Conservation (phyloP, 768 basidiomycete genomes). For the Heimioporus sp. region DNA sequence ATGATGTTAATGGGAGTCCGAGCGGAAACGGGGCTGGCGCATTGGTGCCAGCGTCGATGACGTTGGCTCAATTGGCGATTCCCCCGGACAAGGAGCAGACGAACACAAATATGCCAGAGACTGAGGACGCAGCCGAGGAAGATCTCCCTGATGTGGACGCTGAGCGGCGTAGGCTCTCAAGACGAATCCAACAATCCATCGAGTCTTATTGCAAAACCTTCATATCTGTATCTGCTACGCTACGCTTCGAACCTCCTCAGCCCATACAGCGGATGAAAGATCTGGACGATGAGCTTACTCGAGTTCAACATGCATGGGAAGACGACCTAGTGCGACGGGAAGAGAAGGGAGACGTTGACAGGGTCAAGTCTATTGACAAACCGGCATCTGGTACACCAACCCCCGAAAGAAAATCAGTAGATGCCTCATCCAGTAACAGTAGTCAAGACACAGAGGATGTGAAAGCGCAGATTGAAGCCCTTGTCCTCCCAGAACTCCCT, state of each 20-base stretch:
- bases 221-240: conserved; percentile 90
- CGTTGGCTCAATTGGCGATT: conserved; percentile 20
- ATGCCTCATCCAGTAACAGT: conserved; percentile 2
- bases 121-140: conserved; percentile 36
- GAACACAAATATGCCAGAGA: conserved; percentile 4
- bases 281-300: conserved; percentile 73
- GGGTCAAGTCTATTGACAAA: conserved; percentile 11
- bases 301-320: conserved; percentile 76
- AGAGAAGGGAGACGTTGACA: conserved; percentile 45
- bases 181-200: conserved; percentile 78
- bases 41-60: conserved; percentile 22
- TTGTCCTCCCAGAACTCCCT: conserved; percentile 35
- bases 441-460: conserved; percentile 47
- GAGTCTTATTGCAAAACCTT: conserved; percentile 83
- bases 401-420: conserved; percentile 22
- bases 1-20: conserved; percentile 22
- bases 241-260: conserved; percentile 90
- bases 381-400: conserved; percentile 28
- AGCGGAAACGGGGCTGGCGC: conserved; percentile 9
- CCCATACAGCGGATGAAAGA: conserved; percentile 87
- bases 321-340: conserved; percentile 81
- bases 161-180: conserved; percentile 64
- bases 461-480: conserved; percentile 64
- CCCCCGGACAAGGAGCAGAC: conserved; percentile 17
- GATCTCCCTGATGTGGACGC: conserved; percentile 70